Evolutionary conservation across 2,329 filamentous ascomycete species (phyloP), one percentile per base, ranked within the genome.

Genomic region (Xylariaceae sp.): DNA sequence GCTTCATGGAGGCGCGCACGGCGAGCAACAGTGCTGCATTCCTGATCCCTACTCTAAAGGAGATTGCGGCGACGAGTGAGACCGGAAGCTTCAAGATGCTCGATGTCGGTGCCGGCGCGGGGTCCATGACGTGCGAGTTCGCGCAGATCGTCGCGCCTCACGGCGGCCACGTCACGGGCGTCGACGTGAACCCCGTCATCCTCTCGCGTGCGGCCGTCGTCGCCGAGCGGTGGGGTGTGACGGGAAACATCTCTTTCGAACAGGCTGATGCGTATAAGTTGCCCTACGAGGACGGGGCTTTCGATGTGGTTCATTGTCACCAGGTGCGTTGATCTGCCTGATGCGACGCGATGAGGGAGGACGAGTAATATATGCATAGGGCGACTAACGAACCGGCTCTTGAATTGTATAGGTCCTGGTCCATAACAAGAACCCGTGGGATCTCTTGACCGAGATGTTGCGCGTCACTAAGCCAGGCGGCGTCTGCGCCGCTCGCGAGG

Each of bases 401-500:
- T n/a, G n/a, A n/a, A n/a, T n/a, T n/a, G n/a, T n/a, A 40, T 12
- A 51, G 48, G 50, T 52, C 13, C 57, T 69, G 4, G 48, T 48
- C 7, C 66, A 69, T 40, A 58, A 65, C 14, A 57, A 57, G n/a
- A 54, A 54, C 19, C 65, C 60, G 1, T 50, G 45, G 31, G 61
- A 60, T 2, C 58, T 59, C 1, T 53, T 70, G 17, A 44, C 48
- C 14, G 67, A 70, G 51, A 68, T 69, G 63, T 50, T 60, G 4
- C 62, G 66, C 7, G 63, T 69, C 9, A 63, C 63, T 2, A 65
- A 65, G 47, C 59, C 60, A 3, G 65, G 61, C 11, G 66, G 67
- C 31, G 47, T 67, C 1, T 54, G 67, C 7, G 68, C 65, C 9
- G 59, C 67, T 6, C 65, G 67, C 31, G 67, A 70, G 44, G 67